Percentiles rank a stretch among this genome's conserved stretches.
Conservation (phyloP, 140 eudicot genomes). For the Stevia rebaudiana region DNA sequence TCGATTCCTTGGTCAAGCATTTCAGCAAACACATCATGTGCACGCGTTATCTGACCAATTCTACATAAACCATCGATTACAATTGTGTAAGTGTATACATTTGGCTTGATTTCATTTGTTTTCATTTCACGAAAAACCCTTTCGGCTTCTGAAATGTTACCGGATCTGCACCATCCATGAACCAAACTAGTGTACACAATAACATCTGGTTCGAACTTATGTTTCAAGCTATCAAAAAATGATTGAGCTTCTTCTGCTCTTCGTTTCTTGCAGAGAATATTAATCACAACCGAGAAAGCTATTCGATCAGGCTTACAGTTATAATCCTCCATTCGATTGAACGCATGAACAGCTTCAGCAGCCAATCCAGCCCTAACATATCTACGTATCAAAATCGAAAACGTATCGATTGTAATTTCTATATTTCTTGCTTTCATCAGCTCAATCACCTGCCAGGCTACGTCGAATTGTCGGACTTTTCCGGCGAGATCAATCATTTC, state of each 20-base stretch:
- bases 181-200: slow-evolving; percentile 67
- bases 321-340: slow-evolving; percentile 76
- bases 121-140: slow-evolving; percentile 74
- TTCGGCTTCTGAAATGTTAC: slow-evolving; percentile 63
- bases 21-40: slow-evolving; percentile 87
- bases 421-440: slow-evolving; percentile 41
- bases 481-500: slow-evolving; percentile 81
- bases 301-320: slow-evolving; percentile 42
- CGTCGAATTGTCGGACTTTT: slow-evolving; percentile 59
- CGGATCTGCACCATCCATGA: slow-evolving; percentile 86
- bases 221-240: slow-evolving; percentile 62
- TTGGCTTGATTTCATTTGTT: slow-evolving; percentile 52
- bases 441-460: slow-evolving; percentile 68
- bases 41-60: slow-evolving; percentile 72
- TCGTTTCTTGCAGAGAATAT: slow-evolving; percentile 59
- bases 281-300: slow-evolving; percentile 52
- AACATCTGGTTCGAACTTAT: slow-evolving; percentile 64
- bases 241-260: slow-evolving; percentile 69
- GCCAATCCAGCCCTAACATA: slow-evolving; percentile 79
- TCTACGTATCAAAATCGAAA: slow-evolving; percentile 50
- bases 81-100: slow-evolving; percentile 69
- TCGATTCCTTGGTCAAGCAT: slow-evolving; percentile 68
- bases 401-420: slow-evolving; percentile 34
- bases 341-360: slow-evolving; percentile 62
- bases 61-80: slow-evolving; percentile 85